Evolutionary conservation across 352 stramenopile genomes (phyloP).

Genomic region (Globisporangium yorkense): DNA sequence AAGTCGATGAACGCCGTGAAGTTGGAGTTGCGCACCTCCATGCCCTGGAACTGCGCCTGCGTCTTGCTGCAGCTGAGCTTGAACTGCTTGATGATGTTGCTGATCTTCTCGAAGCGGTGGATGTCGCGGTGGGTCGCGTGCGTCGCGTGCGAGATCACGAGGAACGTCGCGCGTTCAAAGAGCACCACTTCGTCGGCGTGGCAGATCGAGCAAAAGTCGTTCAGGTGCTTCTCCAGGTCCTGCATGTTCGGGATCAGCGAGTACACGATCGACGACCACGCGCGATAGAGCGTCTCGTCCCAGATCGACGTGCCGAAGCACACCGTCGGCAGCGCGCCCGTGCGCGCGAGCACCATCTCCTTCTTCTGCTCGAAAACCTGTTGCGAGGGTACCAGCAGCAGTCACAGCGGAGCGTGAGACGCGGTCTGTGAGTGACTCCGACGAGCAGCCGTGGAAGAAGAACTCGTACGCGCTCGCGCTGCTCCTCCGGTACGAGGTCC

Average conservation of each 20-base stretch:
- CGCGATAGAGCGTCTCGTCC: constrained; percentile 99
- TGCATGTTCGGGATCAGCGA: constrained; percentile 99
- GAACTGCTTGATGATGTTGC: constrained; percentile 99
- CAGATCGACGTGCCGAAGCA: constrained; percentile 99
- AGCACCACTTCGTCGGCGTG: constrained; percentile 96
- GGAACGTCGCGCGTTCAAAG: constrained; percentile 98
- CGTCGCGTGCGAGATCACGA: constrained; percentile 97
- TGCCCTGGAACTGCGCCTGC: constrained; percentile 97
- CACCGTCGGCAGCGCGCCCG: constrained; percentile 80
- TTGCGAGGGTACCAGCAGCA: background rate
- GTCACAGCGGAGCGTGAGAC: constrained; percentile 1
- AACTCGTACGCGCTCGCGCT: constrained; percentile 57
- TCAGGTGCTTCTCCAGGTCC: constrained; percentile 93
- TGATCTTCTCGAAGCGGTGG: constrained; percentile 99
- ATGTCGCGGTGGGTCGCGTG: constrained; percentile 92
- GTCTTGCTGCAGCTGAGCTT: constrained; percentile 99
- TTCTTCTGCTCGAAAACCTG: constrained; percentile 94
- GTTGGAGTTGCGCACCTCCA: constrained; percentile 96
- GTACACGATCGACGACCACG: constrained; percentile 99
- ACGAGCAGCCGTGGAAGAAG: background rate
- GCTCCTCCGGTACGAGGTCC: constrained; percentile 93
- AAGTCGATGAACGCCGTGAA: constrained; percentile 98
- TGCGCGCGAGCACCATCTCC: constrained; percentile 90
- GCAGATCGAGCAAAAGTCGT: constrained; percentile 96
- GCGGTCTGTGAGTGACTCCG: background rate